These are phyloP conservation scores for Pleurotus ostreatus DNA, from an alignment of 768 basidiomycete species.

Conservation along the genomic window DNA sequence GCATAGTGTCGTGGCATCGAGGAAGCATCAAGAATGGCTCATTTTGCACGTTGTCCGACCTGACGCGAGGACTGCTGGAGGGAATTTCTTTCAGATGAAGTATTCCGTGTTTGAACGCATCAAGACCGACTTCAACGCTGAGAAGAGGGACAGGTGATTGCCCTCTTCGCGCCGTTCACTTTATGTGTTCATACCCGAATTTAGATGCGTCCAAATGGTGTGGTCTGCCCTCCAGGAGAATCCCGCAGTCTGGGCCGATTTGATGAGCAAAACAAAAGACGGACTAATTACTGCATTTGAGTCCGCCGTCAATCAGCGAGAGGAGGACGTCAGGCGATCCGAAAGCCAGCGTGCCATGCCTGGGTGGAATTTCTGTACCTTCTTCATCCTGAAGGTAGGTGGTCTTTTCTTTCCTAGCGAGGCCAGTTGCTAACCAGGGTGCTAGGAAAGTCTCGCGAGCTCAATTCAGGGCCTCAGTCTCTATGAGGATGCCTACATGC, in stretches of 20 bases:
- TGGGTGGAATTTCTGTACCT: conserved; percentile 98
- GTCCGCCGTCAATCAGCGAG: conserved; percentile 65
- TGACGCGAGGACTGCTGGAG: conserved; percentile 53
- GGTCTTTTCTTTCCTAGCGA: conserved; percentile 3
- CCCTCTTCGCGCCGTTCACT: neutral
- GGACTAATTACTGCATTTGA: conserved; percentile 85
- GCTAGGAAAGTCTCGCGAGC: conserved; percentile 86
- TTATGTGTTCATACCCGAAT: conserved; percentile 11
- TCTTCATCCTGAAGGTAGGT: conserved; percentile 88
- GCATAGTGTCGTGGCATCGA: conserved; percentile 59
- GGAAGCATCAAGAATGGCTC: conserved; percentile 91
- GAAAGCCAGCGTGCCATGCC: conserved; percentile 90
- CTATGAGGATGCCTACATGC: conserved; percentile 82
- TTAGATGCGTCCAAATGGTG: conserved; percentile 77
- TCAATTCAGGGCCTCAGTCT: conserved; percentile 91
- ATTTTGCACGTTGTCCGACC: conserved; percentile 82
- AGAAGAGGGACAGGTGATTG: conserved; percentile 78
- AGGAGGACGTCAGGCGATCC: conserved; percentile 87
- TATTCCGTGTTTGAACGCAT: conserved; percentile 86
- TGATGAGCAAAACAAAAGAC: conserved; percentile 87
- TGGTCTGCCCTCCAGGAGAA: conserved; percentile 69
- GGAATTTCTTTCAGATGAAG: conserved; percentile 80
- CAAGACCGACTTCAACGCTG: conserved; percentile 85
- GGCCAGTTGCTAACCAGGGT: neutral
- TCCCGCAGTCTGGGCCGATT: conserved; percentile 82